A percentile compares a stretch with the other conserved stretches of the same genome.
phyloP scores from a whole-genome alignment of 768 basidiomycete genomes.

The Dentipellis fragilis region DNA sequence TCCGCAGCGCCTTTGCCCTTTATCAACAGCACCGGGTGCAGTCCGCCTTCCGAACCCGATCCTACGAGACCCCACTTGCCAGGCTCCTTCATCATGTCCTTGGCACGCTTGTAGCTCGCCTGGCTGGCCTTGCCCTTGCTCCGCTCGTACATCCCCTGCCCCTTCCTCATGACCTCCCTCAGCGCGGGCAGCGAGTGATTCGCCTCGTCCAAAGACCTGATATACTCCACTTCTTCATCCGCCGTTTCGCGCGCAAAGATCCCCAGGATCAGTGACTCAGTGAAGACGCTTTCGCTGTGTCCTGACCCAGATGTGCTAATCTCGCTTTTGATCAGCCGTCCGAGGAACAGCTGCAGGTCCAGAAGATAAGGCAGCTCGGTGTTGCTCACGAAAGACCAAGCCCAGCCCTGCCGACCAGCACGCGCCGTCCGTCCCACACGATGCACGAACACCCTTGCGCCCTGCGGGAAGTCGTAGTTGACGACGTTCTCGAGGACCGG shows the following conservation, averaged over 20 bases:
- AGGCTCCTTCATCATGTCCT: constrained; percentile 65
- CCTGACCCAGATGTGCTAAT: constrained; percentile 23
- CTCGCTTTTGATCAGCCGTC: constrained; percentile 58
- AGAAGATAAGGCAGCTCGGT: constrained; percentile 82
- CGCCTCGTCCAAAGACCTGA: constrained; percentile 51
- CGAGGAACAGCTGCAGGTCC: constrained; percentile 89
- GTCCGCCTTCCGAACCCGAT: constrained; percentile 36
- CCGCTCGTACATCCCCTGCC: constrained; percentile 90
- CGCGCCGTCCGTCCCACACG: constrained; percentile 95
- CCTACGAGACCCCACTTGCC: constrained; percentile 62
- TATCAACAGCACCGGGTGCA: constrained; percentile 62
- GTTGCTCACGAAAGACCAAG: constrained; percentile 88
- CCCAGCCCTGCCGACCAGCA: constrained; percentile 91
- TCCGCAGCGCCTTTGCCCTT: constrained; percentile 22
- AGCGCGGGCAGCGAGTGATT: constrained; percentile 58
- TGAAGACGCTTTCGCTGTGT: constrained; percentile 50
- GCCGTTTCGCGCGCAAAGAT: constrained; percentile 69
- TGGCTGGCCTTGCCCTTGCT: constrained; percentile 85
- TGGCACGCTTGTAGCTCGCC: constrained; percentile 80
- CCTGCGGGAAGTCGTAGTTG: constrained; percentile 97
- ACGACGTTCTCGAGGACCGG: constrained; percentile 93
- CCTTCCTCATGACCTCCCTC: constrained; percentile 77
- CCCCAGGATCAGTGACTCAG: constrained; percentile 69
- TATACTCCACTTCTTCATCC: constrained; percentile 79
- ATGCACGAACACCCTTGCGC: constrained; percentile 89